A percentile compares a stretch with the other conserved stretches of the same genome.
These are phyloP conservation scores for Houttuynia cordata DNA, from an alignment of 164 flowering plant species.

Conservation along the genomic window DNA sequence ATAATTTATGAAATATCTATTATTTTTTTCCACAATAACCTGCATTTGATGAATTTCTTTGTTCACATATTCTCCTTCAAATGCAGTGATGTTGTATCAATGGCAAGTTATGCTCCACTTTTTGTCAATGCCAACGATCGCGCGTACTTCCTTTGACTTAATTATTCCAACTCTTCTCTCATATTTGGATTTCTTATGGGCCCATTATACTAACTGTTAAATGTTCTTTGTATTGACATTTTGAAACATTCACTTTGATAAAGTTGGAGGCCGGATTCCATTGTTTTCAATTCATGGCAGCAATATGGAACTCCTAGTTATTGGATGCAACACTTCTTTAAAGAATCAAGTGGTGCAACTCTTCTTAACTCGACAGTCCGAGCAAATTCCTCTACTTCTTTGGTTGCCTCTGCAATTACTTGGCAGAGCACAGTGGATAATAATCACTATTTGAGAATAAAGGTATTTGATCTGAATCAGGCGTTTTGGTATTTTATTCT, in stretches of 20 bases:
- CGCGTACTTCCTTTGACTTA: constrained; percentile 29
- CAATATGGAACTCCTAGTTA: constrained; percentile 88
- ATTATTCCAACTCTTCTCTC: background rate
- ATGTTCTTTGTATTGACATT: background rate
- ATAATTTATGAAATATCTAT: too few relatives aligned
- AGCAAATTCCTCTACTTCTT: constrained; percentile 27
- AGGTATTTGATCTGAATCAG: constrained; percentile 31
- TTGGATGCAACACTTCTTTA: constrained; percentile 71
- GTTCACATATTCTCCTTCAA: constrained; percentile 5
- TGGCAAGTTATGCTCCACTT: constrained; percentile 98
- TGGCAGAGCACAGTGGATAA: constrained; percentile 32
- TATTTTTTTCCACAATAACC: background rate
- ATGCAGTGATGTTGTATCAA: constrained; percentile 73
- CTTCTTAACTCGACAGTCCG: constrained; percentile 39
- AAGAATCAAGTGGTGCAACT: constrained; percentile 78
- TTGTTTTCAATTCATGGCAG: constrained; percentile 65
- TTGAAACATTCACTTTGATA: constrained; percentile 1
- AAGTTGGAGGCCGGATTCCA: constrained; percentile 95
- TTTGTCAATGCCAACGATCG: constrained; percentile 72
- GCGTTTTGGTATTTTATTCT: background rate
- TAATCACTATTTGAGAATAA: constrained; percentile 39
- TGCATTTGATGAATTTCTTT: too few relatives aligned
- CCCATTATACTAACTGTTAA: too few relatives aligned
- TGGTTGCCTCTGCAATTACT: constrained; percentile 64
- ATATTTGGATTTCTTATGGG: background rate